phyloP scores from a whole-genome alignment of 768 basidiomycete species.

The Naganishia friedmannii region DNA sequence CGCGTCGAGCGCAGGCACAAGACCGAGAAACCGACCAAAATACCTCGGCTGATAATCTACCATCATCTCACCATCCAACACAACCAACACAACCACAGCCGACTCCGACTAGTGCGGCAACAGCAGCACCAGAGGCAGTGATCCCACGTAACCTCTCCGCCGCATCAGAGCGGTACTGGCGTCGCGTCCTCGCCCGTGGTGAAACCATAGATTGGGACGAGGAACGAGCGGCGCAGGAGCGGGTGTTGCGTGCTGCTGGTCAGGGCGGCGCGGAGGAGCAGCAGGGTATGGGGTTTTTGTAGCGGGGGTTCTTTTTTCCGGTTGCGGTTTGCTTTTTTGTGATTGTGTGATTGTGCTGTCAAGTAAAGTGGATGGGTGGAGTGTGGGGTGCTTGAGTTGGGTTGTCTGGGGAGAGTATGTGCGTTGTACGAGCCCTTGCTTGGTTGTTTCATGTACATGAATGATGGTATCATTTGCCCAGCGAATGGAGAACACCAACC shows the following conservation, averaged over 20 bases:
- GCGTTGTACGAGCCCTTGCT: too few relatives aligned
- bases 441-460: too few relatives aligned
- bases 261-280: neutral
- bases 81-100: neutral
- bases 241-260: conserved; percentile 6
- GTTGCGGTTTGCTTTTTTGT: neutral
- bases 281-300: conserved; percentile 4
- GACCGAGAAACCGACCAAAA: too few relatives aligned
- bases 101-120: neutral
- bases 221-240: conserved; percentile 24
- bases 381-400: too few relatives aligned
- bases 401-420: too few relatives aligned
- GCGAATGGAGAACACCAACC: too few relatives aligned
- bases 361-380: too few relatives aligned
- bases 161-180: conserved; percentile 6
- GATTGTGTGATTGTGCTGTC: too few relatives aligned
- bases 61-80: neutral
- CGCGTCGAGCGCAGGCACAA: too few relatives aligned
- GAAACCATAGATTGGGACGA: conserved; percentile 30
- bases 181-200: conserved; percentile 10
- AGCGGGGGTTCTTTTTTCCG: neutral
- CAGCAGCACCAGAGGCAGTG: neutral
- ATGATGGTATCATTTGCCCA: too few relatives aligned
- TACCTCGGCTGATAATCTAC: too few relatives aligned
- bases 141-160: conserved; percentile 15